A percentile compares a stretch with the other conserved stretches of the same genome.
phyloP scores from a whole-genome alignment of 805 yeast genomes.

The Candida germanica region DNA sequence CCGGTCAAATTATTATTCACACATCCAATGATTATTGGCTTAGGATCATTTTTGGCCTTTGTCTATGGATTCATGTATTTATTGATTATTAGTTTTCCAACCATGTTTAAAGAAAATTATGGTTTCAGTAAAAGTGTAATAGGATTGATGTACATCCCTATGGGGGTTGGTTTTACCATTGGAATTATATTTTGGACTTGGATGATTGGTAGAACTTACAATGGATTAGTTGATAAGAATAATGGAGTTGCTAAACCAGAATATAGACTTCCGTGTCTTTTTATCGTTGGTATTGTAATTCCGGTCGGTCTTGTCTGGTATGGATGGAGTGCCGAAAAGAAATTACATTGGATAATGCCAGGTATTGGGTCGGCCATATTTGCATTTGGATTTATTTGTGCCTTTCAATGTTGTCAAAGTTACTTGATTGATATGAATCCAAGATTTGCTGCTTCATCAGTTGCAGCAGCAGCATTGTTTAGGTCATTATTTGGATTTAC shows the following conservation, averaged over 20 bases:
- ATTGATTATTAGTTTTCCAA: constrained; percentile 58
- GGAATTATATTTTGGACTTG: constrained; percentile 52
- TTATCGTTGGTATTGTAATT: constrained; percentile 48
- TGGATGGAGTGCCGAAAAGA: constrained; percentile 65
- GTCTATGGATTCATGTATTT: constrained; percentile 65
- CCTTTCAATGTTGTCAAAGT: constrained; percentile 65
- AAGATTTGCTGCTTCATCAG: constrained; percentile 63
- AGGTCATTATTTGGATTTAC: constrained; percentile 66
- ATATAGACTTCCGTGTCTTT: constrained; percentile 51
- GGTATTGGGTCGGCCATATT: constrained; percentile 58
- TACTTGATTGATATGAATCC: constrained; percentile 73
- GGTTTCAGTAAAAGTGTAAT: constrained; percentile 46
- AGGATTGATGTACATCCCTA: constrained; percentile 58
- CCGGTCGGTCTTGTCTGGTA: constrained; percentile 66
- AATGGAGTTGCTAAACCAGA: constrained; percentile 61
- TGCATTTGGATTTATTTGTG: constrained; percentile 56
- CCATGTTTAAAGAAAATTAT: constrained; percentile 46
- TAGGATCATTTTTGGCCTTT: constrained; percentile 64
- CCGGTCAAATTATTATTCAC: constrained; percentile 52
- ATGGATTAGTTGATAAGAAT: constrained; percentile 35
- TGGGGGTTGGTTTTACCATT: constrained; percentile 51
- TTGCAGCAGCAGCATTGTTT: constrained; percentile 66
- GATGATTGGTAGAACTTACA: constrained; percentile 40
- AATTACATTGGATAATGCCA: constrained; percentile 62
- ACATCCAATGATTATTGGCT: constrained; percentile 62